Evolutionary conservation across 768 basidiomycete genomes (phyloP).

Genomic region (Trametes coccinea): DNA sequence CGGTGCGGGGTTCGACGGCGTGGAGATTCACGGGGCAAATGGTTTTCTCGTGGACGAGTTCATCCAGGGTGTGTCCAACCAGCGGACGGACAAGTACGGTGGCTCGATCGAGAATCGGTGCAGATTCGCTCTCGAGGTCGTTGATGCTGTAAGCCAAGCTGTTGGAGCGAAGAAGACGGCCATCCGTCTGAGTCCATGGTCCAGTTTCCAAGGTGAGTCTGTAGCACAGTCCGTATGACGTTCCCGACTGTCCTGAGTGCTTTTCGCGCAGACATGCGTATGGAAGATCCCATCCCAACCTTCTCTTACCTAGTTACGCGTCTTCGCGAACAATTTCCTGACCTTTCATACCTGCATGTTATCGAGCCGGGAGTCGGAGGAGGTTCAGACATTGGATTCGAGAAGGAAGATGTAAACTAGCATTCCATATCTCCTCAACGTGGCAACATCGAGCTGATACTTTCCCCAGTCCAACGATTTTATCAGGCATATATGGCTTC

Average conservation of each 20-base stretch:
- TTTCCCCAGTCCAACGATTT: constrained; percentile 24
- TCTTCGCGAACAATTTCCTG: constrained; percentile 2
- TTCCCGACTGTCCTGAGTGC: background rate
- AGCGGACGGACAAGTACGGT: constrained; percentile 48
- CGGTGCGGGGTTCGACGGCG: constrained; percentile 28
- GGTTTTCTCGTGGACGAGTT: constrained; percentile 41
- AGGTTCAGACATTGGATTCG: background rate
- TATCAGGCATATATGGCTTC: constrained; percentile 28
- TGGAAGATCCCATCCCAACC: constrained; percentile 53
- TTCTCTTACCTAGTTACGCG: constrained; percentile 40
- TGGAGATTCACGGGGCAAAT: constrained; percentile 27
- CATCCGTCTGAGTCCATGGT: constrained; percentile 39
- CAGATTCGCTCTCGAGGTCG: constrained; percentile 44
- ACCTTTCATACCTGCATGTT: constrained; percentile 32
- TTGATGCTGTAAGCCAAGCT: constrained; percentile 38
- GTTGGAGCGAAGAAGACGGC: constrained; percentile 43
- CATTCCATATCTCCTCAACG: background rate
- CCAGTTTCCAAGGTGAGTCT: constrained; percentile 30
- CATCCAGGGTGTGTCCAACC: constrained; percentile 38
- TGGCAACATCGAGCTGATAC: background rate
- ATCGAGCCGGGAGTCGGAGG: constrained; percentile 27
- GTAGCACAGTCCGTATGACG: too few relatives aligned
- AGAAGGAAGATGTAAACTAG: background rate
- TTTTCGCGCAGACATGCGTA: constrained; percentile 41
- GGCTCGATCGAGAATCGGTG: constrained; percentile 46